Evolutionary conservation across 805 yeast species (phyloP).

Genomic region (Starmerella vitae): DNA sequence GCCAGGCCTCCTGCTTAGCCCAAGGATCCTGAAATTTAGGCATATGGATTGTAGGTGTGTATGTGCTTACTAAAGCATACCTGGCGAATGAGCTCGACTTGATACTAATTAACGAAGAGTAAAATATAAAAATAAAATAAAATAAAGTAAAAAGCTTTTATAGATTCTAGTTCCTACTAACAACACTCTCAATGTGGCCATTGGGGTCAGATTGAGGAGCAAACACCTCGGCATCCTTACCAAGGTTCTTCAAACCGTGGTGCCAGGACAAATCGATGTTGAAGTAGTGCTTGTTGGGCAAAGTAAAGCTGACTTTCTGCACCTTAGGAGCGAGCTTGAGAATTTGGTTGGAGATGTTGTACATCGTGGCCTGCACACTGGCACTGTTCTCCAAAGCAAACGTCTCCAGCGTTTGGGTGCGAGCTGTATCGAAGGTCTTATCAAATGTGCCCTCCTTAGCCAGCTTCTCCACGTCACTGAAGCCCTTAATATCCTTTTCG

Average conservation of each 20-base stretch:
- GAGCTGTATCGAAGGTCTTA: conserved; percentile 44
- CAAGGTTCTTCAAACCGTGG: conserved; percentile 55
- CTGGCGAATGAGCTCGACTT: too few relatives aligned
- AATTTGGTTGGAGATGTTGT: conserved; percentile 71
- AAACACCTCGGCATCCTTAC: conserved; percentile 58
- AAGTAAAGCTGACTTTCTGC: conserved; percentile 51
- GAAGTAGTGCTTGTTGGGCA: conserved; percentile 89
- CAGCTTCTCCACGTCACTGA: conserved; percentile 17
- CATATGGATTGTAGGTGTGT: too few relatives aligned
- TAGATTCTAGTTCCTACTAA: too few relatives aligned
- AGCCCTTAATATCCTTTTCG: conserved; percentile 29
- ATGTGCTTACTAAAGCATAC: too few relatives aligned
- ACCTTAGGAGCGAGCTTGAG: conserved; percentile 45
- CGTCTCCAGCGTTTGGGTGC: conserved; percentile 53
- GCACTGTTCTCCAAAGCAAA: conserved; percentile 82
- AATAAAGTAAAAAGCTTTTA: too few relatives aligned
- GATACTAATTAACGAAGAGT: too few relatives aligned
- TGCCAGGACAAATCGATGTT: conserved; percentile 66
- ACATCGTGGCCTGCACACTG: conserved; percentile 96
- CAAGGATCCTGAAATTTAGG: conserved; percentile 33
- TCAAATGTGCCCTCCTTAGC: conserved; percentile 45
- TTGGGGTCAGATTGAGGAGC: conserved; percentile 86
- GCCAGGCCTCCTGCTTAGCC: conserved; percentile 65
- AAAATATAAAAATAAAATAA: too few relatives aligned
- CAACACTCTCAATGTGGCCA: conserved; percentile 80